Conservation (phyloP, 768 basidiomycete genomes). For the Russula brevipes region DNA sequence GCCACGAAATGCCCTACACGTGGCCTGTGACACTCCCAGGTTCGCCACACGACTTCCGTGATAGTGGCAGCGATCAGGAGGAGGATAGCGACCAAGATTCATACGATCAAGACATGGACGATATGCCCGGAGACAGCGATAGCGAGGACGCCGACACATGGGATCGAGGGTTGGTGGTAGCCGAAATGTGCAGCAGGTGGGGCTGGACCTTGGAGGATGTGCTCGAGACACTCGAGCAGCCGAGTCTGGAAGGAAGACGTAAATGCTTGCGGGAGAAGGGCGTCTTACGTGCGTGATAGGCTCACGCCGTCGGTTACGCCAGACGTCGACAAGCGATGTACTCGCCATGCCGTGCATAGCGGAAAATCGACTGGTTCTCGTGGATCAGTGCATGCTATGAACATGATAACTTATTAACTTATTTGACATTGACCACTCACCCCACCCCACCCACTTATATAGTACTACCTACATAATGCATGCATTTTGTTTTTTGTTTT, state of each 20-base stretch:
- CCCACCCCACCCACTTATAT: slow-evolving; percentile 2
- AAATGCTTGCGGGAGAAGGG: slow-evolving; percentile 23
- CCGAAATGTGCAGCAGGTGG: slow-evolving; percentile 22
- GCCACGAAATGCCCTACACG: slow-evolving; percentile 16
- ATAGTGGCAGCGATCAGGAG: slow-evolving; percentile 19
- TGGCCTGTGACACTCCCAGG: slow-evolving; percentile 12
- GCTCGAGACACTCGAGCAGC: slow-evolving; percentile 22
- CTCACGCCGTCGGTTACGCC: slow-evolving; percentile 13
- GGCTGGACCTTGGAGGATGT: slow-evolving; percentile 24
- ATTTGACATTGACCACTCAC: slow-evolving; percentile 12
- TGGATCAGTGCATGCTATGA: slow-evolving; percentile 1
- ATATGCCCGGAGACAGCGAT: slow-evolving; percentile 18
- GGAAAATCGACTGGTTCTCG: slow-evolving; percentile 22
- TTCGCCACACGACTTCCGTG: slow-evolving; percentile 19
- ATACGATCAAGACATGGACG: slow-evolving; percentile 20
- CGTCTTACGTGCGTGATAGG: slow-evolving; percentile 21
- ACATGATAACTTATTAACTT: slow-evolving; percentile 21
- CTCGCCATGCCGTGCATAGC: slow-evolving; percentile 23
- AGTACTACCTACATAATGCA: not conserved
- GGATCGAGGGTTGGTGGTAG: slow-evolving; percentile 20
- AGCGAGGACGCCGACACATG: slow-evolving; percentile 12
- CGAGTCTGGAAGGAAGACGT: slow-evolving; percentile 22
- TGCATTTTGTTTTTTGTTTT: not conserved
- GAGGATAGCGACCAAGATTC: slow-evolving; percentile 23
- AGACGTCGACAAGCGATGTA: slow-evolving; percentile 13